A percentile compares a stretch with the other conserved stretches of the same genome.
Evolutionary conservation across 1,139 yeast genomes (phyloP).

Genomic region (Magnusiomyces ingens): DNA sequence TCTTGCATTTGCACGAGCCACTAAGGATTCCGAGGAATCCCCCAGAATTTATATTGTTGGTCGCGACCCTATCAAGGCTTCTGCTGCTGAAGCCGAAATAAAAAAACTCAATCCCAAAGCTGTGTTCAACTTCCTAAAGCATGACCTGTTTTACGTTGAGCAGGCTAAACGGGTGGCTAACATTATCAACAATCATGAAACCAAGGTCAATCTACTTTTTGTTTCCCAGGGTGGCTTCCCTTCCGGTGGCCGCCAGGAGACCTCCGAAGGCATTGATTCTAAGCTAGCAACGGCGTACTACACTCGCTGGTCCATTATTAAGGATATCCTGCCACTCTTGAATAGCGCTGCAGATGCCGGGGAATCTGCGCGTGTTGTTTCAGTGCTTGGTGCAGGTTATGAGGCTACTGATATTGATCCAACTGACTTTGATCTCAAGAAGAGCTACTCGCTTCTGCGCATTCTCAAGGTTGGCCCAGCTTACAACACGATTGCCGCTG

Average conservation of each 20-base stretch:
- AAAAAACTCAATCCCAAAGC: slow-evolving; percentile 23
- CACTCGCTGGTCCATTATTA: slow-evolving; percentile 26
- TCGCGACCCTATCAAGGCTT: slow-evolving; percentile 24
- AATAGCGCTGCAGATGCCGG: slow-evolving; percentile 20
- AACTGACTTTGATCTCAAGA: slow-evolving; percentile 25
- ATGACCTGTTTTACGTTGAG: slow-evolving; percentile 24
- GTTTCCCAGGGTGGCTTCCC: slow-evolving; percentile 25
- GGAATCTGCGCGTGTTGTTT: slow-evolving; percentile 29
- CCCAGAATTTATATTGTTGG: slow-evolving; percentile 33
- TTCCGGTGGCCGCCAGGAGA: slow-evolving; percentile 21
- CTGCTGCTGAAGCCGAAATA: slow-evolving; percentile 20
- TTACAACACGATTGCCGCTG: slow-evolving; percentile 22
- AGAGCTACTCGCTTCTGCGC: slow-evolving; percentile 12
- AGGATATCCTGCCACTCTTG: slow-evolving; percentile 24
- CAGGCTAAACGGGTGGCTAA: slow-evolving; percentile 23
- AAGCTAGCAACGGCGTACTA: slow-evolving; percentile 28
- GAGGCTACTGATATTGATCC: slow-evolving; percentile 19
- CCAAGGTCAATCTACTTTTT: slow-evolving; percentile 26
- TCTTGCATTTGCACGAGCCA: slow-evolving; percentile 26
- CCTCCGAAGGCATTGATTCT: slow-evolving; percentile 27
- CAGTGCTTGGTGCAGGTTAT: slow-evolving; percentile 26
- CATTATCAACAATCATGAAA: slow-evolving; percentile 21
- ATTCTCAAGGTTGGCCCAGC: slow-evolving; percentile 12
- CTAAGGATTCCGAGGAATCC: slow-evolving; percentile 12
- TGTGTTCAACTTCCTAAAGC: slow-evolving; percentile 23